Evolutionary conservation across 2,329 filamentous ascomycete genomes (phyloP).

Genomic region (Apiospora aurea): DNA sequence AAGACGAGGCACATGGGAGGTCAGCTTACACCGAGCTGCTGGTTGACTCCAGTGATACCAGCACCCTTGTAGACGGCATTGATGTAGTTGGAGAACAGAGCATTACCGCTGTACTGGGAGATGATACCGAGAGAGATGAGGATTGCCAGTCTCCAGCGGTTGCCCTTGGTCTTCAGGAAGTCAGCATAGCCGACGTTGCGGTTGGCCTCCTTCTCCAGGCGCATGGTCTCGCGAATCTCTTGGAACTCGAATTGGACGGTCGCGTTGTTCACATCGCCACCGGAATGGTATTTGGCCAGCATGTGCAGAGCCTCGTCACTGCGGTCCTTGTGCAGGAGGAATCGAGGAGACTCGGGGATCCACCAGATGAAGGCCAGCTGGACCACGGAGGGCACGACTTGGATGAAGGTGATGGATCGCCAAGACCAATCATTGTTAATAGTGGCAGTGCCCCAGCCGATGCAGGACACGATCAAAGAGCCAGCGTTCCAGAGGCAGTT

Average conservation of each 20-base stretch:
- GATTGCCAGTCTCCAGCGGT: constrained; percentile 69
- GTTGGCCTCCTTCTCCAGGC: constrained; percentile 59
- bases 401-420: constrained; percentile 70
- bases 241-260: constrained; percentile 71
- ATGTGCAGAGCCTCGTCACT: constrained; percentile 67
- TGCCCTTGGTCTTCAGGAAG: constrained; percentile 68
- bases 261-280: constrained; percentile 63
- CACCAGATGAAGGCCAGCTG: constrained; percentile 72
- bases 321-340: constrained; percentile 68
- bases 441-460: constrained; percentile 68
- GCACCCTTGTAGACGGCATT: constrained; percentile 67
- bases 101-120: constrained; percentile 73
- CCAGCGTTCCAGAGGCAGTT: constrained; percentile 60
- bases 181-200: constrained; percentile 63
- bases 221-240: constrained; percentile 71
- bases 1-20: not conserved
- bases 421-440: constrained; percentile 70
- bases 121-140: constrained; percentile 70
- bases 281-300: constrained; percentile 69
- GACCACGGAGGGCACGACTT: constrained; percentile 66
- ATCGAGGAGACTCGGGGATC: constrained; percentile 73
- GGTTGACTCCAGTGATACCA: constrained; percentile 63
- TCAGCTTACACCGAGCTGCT: constrained; percentile 58
- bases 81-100: constrained; percentile 72
- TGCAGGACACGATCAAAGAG: constrained; percentile 60